Conservation (phyloP, 257 asterid species). For the Solanum medicagineum region DNA sequence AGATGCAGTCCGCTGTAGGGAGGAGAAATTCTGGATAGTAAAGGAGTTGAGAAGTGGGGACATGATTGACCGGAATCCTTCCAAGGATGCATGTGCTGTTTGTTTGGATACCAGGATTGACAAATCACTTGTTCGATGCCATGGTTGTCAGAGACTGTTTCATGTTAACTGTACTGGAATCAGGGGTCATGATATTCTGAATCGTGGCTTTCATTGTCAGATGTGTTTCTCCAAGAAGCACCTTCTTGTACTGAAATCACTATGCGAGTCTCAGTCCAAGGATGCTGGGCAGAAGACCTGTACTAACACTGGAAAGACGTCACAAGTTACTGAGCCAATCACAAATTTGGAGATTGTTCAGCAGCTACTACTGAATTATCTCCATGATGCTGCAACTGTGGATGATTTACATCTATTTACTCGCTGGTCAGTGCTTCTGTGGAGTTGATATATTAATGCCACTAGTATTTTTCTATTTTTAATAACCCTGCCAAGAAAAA, state of each 20-base stretch:
- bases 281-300: conserved; percentile 34
- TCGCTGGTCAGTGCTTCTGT: conserved; percentile 59
- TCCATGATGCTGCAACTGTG: conserved; percentile 69
- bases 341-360: conserved; percentile 73
- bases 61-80: conserved; percentile 20
- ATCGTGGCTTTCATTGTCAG: conserved; percentile 45
- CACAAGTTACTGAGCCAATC: conserved; percentile 26
- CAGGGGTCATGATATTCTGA: conserved; percentile 47
- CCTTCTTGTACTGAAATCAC: conserved; percentile 54
- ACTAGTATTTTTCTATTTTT: background rate
- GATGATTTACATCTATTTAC: conserved; percentile 60
- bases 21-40: conserved; percentile 78
- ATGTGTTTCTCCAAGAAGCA: conserved; percentile 73
- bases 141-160: conserved; percentile 67
- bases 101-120: conserved; percentile 52
- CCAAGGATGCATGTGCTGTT: conserved; percentile 56
- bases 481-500: conserved; percentile 5
- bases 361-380: conserved; percentile 85
- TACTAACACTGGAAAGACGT: conserved; percentile 29
- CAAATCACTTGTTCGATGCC: conserved; percentile 46
- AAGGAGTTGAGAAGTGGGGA: conserved; percentile 40
- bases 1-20: conserved; percentile 65
- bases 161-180: conserved; percentile 81
- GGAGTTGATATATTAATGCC: background rate
- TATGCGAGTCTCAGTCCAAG: conserved; percentile 42